Percentiles rank a stretch among this genome's conserved stretches.
phyloP scores from a whole-genome alignment of 257 asterid species.

The Gardenia jasminoides region DNA sequence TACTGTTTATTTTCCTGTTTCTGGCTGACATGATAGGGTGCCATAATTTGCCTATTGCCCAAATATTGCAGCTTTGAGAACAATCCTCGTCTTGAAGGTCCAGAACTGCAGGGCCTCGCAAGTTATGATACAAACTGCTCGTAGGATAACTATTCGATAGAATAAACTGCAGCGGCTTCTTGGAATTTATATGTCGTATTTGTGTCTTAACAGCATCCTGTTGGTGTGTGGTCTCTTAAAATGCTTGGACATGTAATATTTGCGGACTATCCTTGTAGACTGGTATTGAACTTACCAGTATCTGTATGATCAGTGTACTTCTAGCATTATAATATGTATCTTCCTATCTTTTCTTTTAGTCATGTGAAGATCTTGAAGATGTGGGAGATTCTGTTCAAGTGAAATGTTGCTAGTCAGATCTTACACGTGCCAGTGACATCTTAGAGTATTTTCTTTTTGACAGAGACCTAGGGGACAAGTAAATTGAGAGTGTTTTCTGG shows the following conservation, averaged over 20 bases:
- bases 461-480: no score
- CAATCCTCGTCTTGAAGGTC: conserved; percentile 85
- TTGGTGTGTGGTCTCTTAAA: not conserved
- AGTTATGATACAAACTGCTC: conserved; percentile 81
- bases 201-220: not conserved
- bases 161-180: not conserved
- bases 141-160: conserved; percentile 22
- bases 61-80: conserved; percentile 63
- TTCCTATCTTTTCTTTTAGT: no score
- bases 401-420: not conserved
- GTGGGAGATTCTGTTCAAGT: not conserved
- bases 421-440: not conserved
- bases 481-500: no score
- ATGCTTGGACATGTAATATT: conserved; percentile 3
- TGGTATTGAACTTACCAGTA: not conserved
- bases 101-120: conserved; percentile 87
- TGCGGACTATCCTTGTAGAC: not conserved
- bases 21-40: not conserved
- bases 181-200: not conserved
- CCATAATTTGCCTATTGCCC: not conserved
- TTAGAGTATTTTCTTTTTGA: no score
- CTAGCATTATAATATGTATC: not conserved
- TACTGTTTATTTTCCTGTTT: not conserved
- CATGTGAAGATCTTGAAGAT: not conserved
- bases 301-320: conserved; percentile 8